Conservation (phyloP, 441 rosid genomes). For the Capsella rubella region DNA sequence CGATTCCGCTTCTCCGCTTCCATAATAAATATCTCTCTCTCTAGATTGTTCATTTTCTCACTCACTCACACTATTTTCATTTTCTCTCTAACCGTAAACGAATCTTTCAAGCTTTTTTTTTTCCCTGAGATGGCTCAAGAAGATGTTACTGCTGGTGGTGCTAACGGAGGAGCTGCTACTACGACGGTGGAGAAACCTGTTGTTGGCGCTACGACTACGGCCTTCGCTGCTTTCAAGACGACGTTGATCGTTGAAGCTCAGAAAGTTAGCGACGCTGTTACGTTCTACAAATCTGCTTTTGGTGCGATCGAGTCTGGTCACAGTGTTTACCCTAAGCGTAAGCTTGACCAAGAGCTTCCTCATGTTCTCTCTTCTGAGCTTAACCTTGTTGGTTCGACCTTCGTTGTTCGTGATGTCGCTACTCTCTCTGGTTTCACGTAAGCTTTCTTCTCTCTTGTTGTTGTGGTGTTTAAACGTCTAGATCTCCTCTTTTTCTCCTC, state of each 20-base stretch:
- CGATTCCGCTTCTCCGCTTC: constrained; percentile 77
- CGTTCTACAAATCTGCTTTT: constrained; percentile 82
- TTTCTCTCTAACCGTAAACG: constrained; percentile 18
- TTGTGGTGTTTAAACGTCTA: neutral
- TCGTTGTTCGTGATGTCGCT: constrained; percentile 61
- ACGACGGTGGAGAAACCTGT: constrained; percentile 52
- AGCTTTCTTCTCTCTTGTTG: neutral
- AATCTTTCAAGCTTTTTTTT: constrained; percentile 35
- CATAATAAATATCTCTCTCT: constrained; percentile 47
- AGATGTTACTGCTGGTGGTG: constrained; percentile 41
- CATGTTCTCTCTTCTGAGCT: constrained; percentile 75
- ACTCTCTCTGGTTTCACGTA: constrained; percentile 52
- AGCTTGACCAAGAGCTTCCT: constrained; percentile 91
- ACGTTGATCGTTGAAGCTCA: constrained; percentile 84
- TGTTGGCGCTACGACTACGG: constrained; percentile 10
- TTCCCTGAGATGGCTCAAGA: constrained; percentile 57
- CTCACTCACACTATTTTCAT: constrained; percentile 18
- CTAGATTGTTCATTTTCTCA: neutral
- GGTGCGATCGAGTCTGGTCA: constrained; percentile 76
- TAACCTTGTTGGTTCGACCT: constrained; percentile 61
- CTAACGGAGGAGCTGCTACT: constrained; percentile 54
- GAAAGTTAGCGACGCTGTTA: constrained; percentile 74
- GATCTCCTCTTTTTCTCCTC: neutral
- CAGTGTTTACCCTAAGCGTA: constrained; percentile 76
- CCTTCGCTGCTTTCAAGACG: constrained; percentile 64